phyloP scores from a whole-genome alignment of 345 rosid genomes.

The Limnanthes douglasii region DNA sequence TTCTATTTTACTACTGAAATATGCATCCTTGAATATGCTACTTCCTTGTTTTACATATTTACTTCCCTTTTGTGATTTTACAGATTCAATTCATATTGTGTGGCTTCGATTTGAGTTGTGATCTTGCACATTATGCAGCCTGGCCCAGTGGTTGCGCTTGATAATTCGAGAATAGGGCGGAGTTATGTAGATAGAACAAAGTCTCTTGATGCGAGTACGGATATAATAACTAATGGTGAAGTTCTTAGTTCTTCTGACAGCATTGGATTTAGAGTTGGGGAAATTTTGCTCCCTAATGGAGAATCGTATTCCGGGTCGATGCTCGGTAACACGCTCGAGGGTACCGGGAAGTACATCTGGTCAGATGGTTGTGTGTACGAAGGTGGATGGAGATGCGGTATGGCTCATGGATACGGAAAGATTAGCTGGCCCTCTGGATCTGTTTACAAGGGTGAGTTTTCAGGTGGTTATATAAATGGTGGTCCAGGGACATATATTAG shows the following conservation, averaged over 20 bases:
- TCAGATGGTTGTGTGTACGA: slow-evolving; percentile 53
- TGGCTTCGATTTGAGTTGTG: too few species aligned
- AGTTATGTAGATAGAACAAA: slow-evolving; percentile 54
- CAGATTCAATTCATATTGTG: too few species aligned
- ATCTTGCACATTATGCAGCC: too few species aligned
- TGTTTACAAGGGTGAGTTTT: slow-evolving; percentile 73
- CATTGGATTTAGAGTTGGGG: slow-evolving; percentile 48
- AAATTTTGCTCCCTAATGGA: slow-evolving; percentile 43
- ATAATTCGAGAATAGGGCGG: slow-evolving; percentile 26
- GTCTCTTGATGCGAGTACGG: slow-evolving; percentile 43
- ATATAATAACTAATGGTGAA: slow-evolving; percentile 36
- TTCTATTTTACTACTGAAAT: too few species aligned
- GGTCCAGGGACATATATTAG: slow-evolving; percentile 45
- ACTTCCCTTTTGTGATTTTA: too few species aligned
- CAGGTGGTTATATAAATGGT: slow-evolving; percentile 84
- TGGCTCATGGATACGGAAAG: slow-evolving; percentile 77
- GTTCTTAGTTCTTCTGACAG: slow-evolving; percentile 30
- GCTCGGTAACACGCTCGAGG: slow-evolving; percentile 67
- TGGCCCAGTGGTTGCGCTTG: slow-evolving; percentile 40
- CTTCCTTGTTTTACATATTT: too few species aligned
- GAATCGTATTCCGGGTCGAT: slow-evolving; percentile 70
- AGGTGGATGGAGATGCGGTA: slow-evolving; percentile 90
- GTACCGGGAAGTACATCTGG: slow-evolving; percentile 81
- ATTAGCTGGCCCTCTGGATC: slow-evolving; percentile 66
- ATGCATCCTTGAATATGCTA: too few species aligned